Percentiles rank a stretch among this genome's conserved stretches.
phyloP scores from a whole-genome alignment of 257 asterid genomes.

The Nicotiana undulata region DNA sequence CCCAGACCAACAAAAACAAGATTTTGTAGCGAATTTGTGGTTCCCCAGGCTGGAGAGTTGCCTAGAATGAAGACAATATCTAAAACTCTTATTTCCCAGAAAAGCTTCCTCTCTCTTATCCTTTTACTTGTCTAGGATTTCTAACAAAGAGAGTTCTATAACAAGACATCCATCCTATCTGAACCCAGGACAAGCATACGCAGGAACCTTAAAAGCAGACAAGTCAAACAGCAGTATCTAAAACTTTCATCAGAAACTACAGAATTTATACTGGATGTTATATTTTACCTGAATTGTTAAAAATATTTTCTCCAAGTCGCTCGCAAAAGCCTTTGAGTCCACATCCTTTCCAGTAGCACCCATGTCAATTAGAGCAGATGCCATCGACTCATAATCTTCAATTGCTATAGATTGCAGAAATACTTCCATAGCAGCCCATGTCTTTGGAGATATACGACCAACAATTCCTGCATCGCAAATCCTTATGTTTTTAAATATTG shows the following conservation, averaged over 20 bases:
- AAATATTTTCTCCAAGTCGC: constrained; percentile 77
- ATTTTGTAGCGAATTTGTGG: not conserved
- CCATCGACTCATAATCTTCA: constrained; percentile 81
- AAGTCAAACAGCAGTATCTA: not conserved
- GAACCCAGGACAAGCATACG: not conserved
- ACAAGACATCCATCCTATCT: not conserved
- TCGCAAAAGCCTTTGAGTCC: constrained; percentile 71
- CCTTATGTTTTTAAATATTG: not conserved
- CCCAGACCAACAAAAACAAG: not conserved
- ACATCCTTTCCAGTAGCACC: constrained; percentile 82
- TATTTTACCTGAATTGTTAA: constrained; percentile 72
- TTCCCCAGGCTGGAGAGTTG: not conserved
- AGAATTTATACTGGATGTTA: not conserved
- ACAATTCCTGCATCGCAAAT: constrained; percentile 67
- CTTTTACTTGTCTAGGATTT: not conserved
- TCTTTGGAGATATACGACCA: constrained; percentile 91
- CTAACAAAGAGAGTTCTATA: not conserved
- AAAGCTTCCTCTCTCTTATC: not conserved
- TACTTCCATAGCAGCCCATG: constrained; percentile 95
- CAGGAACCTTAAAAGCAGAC: not conserved
- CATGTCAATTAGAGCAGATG: constrained; percentile 90
- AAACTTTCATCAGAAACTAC: not conserved
- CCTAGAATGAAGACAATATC: not conserved
- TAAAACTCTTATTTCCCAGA: not conserved
- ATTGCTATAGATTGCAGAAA: constrained; percentile 71